phyloP scores from a whole-genome alignment of 2,329 filamentous ascomycete species.

The Incumbomyces delicatus region DNA sequence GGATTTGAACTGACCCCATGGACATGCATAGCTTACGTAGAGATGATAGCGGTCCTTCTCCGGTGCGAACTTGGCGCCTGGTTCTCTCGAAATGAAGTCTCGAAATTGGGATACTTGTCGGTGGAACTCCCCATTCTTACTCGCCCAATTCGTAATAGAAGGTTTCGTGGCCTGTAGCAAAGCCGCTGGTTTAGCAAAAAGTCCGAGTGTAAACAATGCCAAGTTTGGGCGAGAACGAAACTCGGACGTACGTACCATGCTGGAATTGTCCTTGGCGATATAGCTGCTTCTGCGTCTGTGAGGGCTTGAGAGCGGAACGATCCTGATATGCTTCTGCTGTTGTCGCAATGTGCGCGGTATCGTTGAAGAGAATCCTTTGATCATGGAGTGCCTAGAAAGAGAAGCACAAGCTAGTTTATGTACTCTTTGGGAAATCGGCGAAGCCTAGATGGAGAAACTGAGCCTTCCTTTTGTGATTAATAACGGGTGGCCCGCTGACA shows the following conservation, averaged over 20 bases:
- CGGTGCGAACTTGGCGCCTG: slow-evolving; percentile 65
- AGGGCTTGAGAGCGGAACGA: too few species aligned
- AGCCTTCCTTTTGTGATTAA: too few species aligned
- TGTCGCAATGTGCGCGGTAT: too few species aligned
- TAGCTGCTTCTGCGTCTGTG: too few species aligned
- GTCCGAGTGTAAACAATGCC: slow-evolving; percentile 3
- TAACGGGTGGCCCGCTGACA: too few species aligned
- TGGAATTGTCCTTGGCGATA: not conserved
- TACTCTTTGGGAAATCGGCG: too few species aligned
- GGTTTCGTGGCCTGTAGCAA: slow-evolving; percentile 20
- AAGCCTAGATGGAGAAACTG: too few species aligned
- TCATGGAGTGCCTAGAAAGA: too few species aligned
- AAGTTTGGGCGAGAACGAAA: not conserved
- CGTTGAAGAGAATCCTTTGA: too few species aligned
- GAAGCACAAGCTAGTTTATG: too few species aligned
- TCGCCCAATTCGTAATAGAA: slow-evolving; percentile 55
- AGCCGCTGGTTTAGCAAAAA: slow-evolving; percentile 6
- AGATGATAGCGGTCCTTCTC: slow-evolving; percentile 90
- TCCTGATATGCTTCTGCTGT: too few species aligned
- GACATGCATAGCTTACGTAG: slow-evolving; percentile 88
- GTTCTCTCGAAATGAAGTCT: slow-evolving; percentile 62
- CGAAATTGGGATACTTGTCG: slow-evolving; percentile 76
- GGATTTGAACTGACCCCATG: slow-evolving; percentile 52
- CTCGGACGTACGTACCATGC: not conserved
- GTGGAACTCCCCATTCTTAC: slow-evolving; percentile 84